phyloP scores from a whole-genome alignment of 1,284 basidiomycete species.

The Leucoagaricus sp. region DNA sequence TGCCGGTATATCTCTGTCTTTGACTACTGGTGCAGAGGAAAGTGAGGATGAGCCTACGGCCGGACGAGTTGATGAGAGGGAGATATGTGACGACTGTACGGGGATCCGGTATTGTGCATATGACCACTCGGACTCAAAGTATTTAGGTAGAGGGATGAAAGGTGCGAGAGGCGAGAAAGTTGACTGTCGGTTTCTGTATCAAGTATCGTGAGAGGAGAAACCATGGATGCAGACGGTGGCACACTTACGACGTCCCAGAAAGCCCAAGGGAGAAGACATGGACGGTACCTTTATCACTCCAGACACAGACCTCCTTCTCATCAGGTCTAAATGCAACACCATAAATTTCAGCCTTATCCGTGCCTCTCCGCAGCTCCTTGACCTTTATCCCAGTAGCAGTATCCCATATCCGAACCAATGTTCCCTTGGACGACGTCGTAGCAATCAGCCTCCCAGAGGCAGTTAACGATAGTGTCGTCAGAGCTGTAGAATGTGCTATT shows the following conservation, averaged over 20 bases:
- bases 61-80: conserved; percentile 54
- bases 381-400: conserved; percentile 72
- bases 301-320: conserved; percentile 81
- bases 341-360: conserved; percentile 92
- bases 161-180: conserved; percentile 75
- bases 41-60: conserved; percentile 14
- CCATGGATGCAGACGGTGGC: neutral
- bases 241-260: conserved; percentile 64
- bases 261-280: conserved; percentile 82
- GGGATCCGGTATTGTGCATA: conserved; percentile 93
- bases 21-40: conserved; percentile 40
- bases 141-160: conserved; percentile 84
- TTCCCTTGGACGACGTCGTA: conserved; percentile 85
- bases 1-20: conserved; percentile 66
- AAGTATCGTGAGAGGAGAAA: neutral
- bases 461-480: conserved; percentile 79
- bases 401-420: conserved; percentile 91
- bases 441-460: conserved; percentile 81
- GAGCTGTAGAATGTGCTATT: conserved; percentile 79
- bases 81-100: conserved; percentile 77
- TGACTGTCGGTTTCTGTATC: conserved; percentile 70
- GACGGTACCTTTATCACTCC: conserved; percentile 97
- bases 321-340: conserved; percentile 81
- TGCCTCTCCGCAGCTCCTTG: conserved; percentile 83
- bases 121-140: conserved; percentile 93